Evolutionary conservation across 768 basidiomycete genomes (phyloP).

Genomic region (Pisolithus microcarpus): DNA sequence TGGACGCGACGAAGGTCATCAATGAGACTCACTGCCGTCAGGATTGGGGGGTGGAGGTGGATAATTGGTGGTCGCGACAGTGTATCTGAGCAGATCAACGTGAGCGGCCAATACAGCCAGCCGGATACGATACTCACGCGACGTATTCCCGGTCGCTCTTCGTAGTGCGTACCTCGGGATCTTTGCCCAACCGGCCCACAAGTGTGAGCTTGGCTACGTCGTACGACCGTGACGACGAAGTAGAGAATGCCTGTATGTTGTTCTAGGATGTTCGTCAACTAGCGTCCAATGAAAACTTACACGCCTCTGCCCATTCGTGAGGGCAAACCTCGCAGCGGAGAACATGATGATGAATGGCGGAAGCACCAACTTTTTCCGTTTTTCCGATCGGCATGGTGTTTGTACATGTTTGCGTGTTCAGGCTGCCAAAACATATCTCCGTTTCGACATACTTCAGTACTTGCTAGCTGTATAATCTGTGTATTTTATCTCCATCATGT

Average conservation of each 20-base stretch:
- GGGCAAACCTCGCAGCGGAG: conserved; percentile 38
- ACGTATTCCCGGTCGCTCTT: conserved; percentile 76
- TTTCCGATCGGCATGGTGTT: not conserved
- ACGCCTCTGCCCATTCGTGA: conserved; percentile 37
- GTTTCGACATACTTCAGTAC: conserved; percentile 3
- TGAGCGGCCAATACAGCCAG: not conserved
- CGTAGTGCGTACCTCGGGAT: conserved; percentile 63
- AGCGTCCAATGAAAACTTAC: conserved; percentile 31
- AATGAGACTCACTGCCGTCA: conserved; percentile 48
- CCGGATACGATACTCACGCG: conserved; percentile 38
- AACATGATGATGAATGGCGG: conserved; percentile 37
- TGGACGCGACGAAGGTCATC: not conserved
- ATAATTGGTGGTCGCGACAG: conserved; percentile 65
- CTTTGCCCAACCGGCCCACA: conserved; percentile 63
- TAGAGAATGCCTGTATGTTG: conserved; percentile 53
- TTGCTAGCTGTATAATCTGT: not conserved
- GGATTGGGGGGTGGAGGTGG: conserved; percentile 51
- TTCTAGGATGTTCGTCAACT: not conserved
- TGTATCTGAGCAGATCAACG: conserved; percentile 45
- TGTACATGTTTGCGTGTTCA: conserved; percentile 1
- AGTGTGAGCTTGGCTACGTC: conserved; percentile 75
- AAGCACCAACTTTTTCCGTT: not conserved
- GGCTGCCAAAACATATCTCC: not conserved
- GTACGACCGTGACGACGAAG: conserved; percentile 42
- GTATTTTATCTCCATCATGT: conserved; percentile 46